Evolutionary conservation across 768 basidiomycete genomes (phyloP).

Genomic region (Mycena rebaudengoi): DNA sequence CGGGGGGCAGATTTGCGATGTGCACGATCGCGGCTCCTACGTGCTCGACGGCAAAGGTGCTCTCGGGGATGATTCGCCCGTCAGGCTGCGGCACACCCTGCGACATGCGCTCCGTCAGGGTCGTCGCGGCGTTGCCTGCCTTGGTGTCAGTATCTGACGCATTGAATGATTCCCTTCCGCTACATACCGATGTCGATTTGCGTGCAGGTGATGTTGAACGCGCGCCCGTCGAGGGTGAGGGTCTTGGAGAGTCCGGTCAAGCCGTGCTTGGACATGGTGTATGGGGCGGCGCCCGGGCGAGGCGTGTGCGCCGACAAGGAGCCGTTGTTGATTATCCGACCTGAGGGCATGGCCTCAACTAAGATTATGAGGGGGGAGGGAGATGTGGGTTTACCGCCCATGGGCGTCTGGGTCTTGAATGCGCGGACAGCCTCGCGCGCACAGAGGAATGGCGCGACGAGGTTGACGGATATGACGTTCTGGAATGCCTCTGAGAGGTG

Average conservation of each 20-base stretch:
- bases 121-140: constrained; percentile 76
- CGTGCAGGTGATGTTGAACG: constrained; percentile 76
- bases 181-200: constrained; percentile 82
- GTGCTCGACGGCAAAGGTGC: constrained; percentile 74
- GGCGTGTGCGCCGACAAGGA: constrained; percentile 79
- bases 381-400: constrained; percentile 72
- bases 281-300: constrained; percentile 68
- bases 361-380: neutral
- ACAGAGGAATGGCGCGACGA: constrained; percentile 78
- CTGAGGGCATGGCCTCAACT: constrained; percentile 37
- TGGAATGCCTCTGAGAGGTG: constrained; percentile 56
- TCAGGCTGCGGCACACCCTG: constrained; percentile 74
- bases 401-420: constrained; percentile 78
- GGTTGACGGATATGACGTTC: constrained; percentile 74
- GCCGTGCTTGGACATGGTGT: constrained; percentile 85
- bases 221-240: constrained; percentile 79
- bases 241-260: constrained; percentile 80
- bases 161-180: neutral
- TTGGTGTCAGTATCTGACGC: neutral
- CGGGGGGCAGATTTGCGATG: constrained; percentile 71
- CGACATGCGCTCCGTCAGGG: constrained; percentile 56
- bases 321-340: constrained; percentile 88
- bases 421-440: constrained; percentile 76
- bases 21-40: constrained; percentile 78
- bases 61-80: constrained; percentile 64